Conservation (phyloP, 139 green algal species). For the Haematococcus lacustris region DNA sequence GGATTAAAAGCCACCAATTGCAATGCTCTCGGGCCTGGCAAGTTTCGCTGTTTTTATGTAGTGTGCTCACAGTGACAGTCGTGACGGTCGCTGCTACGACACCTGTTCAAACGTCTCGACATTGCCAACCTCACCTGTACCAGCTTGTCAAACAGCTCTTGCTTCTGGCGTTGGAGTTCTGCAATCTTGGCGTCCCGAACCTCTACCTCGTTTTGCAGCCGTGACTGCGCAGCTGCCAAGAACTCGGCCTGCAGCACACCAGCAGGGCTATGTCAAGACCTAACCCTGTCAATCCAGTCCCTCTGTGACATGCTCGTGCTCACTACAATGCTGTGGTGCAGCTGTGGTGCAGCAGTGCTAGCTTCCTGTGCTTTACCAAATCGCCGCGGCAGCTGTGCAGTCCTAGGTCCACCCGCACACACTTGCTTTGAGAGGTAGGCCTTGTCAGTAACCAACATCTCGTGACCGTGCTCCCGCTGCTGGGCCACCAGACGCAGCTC, state of each 20-base stretch:
- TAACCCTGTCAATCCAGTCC: no score
- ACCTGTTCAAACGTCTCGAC: no score
- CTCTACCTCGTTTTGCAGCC: constrained; percentile 30
- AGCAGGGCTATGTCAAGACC: no score
- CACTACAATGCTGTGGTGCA: no score
- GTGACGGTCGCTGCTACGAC: no score
- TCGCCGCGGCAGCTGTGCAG: background rate
- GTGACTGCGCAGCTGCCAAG: constrained; percentile 27
- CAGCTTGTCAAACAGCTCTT: constrained; percentile 33
- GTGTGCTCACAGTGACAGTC: no score
- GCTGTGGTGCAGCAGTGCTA: background rate
- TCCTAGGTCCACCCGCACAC: background rate
- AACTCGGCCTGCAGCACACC: constrained; percentile 33
- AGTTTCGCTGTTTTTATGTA: no score
- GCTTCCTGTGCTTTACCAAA: background rate
- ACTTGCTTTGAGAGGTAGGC: constrained; percentile 41
- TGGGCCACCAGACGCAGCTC: constrained; percentile 6
- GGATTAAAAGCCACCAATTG: no score
- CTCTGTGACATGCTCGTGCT: no score
- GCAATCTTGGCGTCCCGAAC: constrained; percentile 18
- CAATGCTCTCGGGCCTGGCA: no score
- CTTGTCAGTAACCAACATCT: constrained; percentile 48
- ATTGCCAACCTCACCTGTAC: constrained; percentile 15
- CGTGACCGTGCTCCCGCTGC: constrained; percentile 25
- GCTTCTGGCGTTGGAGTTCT: constrained; percentile 24